These are phyloP conservation scores for Pyrrhoderma lamaoense DNA, from an alignment of 1,284 basidiomycete species.

Conservation along the genomic window DNA sequence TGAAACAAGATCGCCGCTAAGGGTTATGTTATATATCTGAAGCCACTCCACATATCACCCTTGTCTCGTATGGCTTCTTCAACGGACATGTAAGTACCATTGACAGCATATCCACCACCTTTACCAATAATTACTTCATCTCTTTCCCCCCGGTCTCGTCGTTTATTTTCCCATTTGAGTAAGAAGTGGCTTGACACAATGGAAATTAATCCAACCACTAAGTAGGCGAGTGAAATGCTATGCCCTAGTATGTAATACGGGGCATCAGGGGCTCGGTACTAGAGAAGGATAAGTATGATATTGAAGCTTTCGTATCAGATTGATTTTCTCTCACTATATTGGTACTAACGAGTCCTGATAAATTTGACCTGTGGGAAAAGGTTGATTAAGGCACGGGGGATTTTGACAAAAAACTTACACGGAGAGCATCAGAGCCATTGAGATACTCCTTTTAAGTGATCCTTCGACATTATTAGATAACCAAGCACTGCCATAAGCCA, in stretches of 20 bases:
- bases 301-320: constrained; percentile 18
- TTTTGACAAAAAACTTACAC: constrained; percentile 23
- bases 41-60: constrained; percentile 42
- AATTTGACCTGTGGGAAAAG: constrained; percentile 30
- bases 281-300: not conserved
- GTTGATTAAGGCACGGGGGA: not conserved
- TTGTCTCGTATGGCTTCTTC: constrained; percentile 35
- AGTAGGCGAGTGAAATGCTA: constrained; percentile 42
- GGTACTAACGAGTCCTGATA: constrained; percentile 40
- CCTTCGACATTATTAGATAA: constrained; percentile 68
- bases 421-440: constrained; percentile 60
- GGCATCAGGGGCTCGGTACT: constrained; percentile 31
- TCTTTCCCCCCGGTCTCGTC: constrained; percentile 38
- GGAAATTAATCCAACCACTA: constrained; percentile 38
- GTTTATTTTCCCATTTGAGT: constrained; percentile 36
- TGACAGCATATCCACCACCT: constrained; percentile 22
- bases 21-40: constrained; percentile 30
- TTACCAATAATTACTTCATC: constrained; percentile 36
- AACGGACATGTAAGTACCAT: constrained; percentile 33
- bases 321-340: constrained; percentile 31
- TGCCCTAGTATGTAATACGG: constrained; percentile 48
- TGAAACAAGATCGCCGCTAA: no score
- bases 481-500: constrained; percentile 43
- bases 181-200: constrained; percentile 32
- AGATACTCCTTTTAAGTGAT: constrained; percentile 66